Conservation (phyloP, 371 early-diverging fungal species). For the Vairimorpha apis region DNA sequence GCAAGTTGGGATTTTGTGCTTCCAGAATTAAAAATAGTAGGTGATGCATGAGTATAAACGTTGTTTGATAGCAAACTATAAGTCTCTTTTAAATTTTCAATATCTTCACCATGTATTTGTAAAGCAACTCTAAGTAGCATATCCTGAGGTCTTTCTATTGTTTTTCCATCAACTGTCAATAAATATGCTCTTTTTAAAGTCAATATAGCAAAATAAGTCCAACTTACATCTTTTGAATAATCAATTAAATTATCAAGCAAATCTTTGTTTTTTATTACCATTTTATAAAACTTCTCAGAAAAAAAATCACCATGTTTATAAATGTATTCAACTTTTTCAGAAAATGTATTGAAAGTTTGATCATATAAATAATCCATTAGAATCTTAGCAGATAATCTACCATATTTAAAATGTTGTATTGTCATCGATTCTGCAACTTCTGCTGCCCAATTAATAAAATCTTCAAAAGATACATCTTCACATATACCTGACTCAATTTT, state of each 20-base stretch:
- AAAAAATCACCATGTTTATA: constrained; percentile 77
- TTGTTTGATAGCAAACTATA: constrained; percentile 85
- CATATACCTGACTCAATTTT: constrained; percentile 10
- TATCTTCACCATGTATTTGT: constrained; percentile 84
- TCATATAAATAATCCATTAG: constrained; percentile 88
- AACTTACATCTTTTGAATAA: constrained; percentile 84
- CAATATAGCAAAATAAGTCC: constrained; percentile 96
- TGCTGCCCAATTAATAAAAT: constrained; percentile 22
- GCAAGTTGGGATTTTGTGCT: constrained; percentile 87
- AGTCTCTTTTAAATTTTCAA: constrained; percentile 83
- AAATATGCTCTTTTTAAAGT: constrained; percentile 93
- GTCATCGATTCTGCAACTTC: constrained; percentile 54
- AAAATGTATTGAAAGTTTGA: constrained; percentile 82
- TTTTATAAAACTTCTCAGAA: constrained; percentile 69
- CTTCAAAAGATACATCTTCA: constrained; percentile 15
- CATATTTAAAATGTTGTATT: constrained; percentile 93
- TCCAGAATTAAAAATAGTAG: constrained; percentile 94
- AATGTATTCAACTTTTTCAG: constrained; percentile 74
- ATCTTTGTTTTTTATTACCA: constrained; percentile 73
- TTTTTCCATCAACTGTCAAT: constrained; percentile 70
- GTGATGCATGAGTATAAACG: constrained; percentile 91
- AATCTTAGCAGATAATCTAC: constrained; percentile 87
- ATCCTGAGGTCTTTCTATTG: constrained; percentile 92
- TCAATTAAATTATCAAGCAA: constrained; percentile 78
- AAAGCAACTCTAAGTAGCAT: constrained; percentile 94